phyloP scores from a whole-genome alignment of 257 asterid species.

The Solanum boliviense region DNA sequence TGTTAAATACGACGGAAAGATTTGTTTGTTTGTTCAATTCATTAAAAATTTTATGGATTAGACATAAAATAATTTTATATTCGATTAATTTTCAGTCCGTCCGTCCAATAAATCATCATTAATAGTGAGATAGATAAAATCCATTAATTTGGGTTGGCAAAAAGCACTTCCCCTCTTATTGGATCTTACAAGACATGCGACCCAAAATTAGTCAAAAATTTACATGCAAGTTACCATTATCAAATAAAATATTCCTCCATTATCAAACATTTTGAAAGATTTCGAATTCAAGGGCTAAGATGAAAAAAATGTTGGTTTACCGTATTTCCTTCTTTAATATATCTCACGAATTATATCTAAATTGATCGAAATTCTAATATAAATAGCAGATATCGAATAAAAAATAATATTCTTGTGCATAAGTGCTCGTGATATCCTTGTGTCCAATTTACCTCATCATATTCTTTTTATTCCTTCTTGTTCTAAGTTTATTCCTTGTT shows the following conservation, averaged over 20 bases:
- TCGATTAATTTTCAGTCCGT: background rate
- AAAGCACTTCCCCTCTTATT: background rate
- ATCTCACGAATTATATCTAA: background rate
- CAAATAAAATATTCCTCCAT: background rate
- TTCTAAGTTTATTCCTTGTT: constrained; percentile 21
- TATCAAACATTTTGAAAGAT: background rate
- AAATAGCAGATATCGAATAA: background rate
- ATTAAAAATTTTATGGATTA: background rate
- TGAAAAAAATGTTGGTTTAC: too few relatives aligned
- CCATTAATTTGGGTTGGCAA: background rate
- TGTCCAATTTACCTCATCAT: constrained; percentile 11
- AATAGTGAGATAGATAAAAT: background rate
- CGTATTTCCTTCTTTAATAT: background rate
- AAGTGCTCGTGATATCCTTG: constrained; percentile 24
- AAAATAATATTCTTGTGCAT: background rate
- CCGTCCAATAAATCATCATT: background rate
- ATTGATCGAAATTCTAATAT: background rate
- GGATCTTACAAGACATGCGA: background rate
- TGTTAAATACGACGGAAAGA: background rate
- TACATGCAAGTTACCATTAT: background rate
- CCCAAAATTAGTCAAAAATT: background rate
- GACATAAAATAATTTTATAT: background rate
- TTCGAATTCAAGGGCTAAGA: background rate
- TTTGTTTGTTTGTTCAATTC: background rate
- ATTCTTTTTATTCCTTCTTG: constrained; percentile 9